phyloP scores from a whole-genome alignment of 768 basidiomycete genomes.

The Psilocybe sp. region DNA sequence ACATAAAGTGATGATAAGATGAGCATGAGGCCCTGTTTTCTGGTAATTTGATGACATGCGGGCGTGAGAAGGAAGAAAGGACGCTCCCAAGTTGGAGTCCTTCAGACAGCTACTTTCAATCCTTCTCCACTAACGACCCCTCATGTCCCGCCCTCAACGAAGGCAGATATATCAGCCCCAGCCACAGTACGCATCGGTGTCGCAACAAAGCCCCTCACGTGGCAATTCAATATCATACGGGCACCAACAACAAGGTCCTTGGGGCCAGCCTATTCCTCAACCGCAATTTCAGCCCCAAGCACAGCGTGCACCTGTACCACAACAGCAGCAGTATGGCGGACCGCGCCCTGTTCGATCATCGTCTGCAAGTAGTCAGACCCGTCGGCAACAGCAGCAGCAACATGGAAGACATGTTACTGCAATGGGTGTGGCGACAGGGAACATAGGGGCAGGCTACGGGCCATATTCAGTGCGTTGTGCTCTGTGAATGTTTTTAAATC shows the following conservation, averaged over 20 bases:
- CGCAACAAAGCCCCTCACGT: conserved; percentile 48
- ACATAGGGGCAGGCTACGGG: conserved; percentile 78
- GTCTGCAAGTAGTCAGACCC: conserved; percentile 21
- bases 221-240: conserved; percentile 19
- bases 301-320: conserved; percentile 14
- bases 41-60: neutral
- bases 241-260: conserved; percentile 9
- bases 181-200: conserved; percentile 65
- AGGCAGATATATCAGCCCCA: conserved; percentile 40
- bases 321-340: conserved; percentile 21
- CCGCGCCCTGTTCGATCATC: conserved; percentile 21
- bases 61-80: conserved; percentile 25
- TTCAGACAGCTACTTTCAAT: conserved; percentile 6
- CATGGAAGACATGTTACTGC: conserved; percentile 54
- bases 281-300: no score
- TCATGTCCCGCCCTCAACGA: conserved; percentile 37
- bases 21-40: no score
- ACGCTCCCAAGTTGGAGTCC: conserved; percentile 17
- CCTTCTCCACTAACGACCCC: conserved; percentile 13
- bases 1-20: neutral
- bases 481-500: neutral
- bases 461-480: conserved; percentile 72
- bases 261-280: no score
- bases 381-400: conserved; percentile 25
- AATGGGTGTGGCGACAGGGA: conserved; percentile 76